These are phyloP conservation scores for Yamadazyma phyllophila DNA, from an alignment of 805 yeast genomes.

Conservation along the genomic window DNA sequence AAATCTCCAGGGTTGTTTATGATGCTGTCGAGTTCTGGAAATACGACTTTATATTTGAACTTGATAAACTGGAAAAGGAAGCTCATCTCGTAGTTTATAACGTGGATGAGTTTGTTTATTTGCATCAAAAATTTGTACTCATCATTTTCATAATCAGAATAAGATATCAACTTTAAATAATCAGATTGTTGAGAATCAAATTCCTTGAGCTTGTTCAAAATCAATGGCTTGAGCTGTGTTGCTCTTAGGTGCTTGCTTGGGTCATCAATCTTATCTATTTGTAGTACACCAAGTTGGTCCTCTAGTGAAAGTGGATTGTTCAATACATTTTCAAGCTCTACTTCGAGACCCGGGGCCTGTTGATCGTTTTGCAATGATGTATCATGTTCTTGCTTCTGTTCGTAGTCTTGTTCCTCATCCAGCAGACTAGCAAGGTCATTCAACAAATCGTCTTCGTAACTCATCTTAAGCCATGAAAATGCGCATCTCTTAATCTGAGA, in stretches of 20 bases:
- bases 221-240: conserved; percentile 22
- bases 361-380: neutral
- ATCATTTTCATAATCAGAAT: conserved; percentile 23
- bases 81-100: conserved; percentile 54
- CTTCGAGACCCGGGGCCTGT: conserved; percentile 4
- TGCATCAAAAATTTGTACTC: conserved; percentile 52
- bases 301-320: conserved; percentile 7
- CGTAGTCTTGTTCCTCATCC: neutral
- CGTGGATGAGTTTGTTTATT: conserved; percentile 54
- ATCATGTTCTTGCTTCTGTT: neutral
- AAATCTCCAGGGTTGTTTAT: conserved; percentile 63
- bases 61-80: conserved; percentile 49
- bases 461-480: conserved; percentile 13
- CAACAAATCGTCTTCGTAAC: conserved; percentile 41
- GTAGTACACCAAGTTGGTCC: conserved; percentile 12
- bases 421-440: conserved; percentile 34
- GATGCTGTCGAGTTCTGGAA: conserved; percentile 68
- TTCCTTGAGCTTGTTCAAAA: conserved; percentile 18
- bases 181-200: conserved; percentile 27
- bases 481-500: conserved; percentile 2
- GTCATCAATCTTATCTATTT: conserved; percentile 20
- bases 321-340: conserved; percentile 12
- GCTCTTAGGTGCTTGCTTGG: conserved; percentile 22
- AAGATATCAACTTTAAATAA: conserved; percentile 29
- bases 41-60: conserved; percentile 54